Conservation (phyloP, 305 asterid genomes). For the Withania somnifera region DNA sequence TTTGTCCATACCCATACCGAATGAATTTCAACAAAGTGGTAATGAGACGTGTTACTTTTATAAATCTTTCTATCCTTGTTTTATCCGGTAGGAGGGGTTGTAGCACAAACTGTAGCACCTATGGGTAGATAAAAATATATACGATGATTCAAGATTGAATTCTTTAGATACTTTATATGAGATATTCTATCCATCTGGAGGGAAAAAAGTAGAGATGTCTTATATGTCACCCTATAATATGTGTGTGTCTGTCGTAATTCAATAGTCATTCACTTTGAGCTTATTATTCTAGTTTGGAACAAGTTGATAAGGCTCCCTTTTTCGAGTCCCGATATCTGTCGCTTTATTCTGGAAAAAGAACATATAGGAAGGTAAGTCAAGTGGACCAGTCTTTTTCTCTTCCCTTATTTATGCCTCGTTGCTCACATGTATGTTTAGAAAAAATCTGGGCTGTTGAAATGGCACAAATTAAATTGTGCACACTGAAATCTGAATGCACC, state of each 20-base stretch:
- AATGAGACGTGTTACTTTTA: too few relatives aligned
- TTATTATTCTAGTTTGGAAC: background rate
- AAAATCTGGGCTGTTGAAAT: background rate
- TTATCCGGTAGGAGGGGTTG: too few relatives aligned
- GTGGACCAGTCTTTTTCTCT: background rate
- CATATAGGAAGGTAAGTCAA: background rate
- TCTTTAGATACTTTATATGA: too few relatives aligned
- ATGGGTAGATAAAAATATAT: background rate
- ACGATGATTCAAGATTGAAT: background rate
- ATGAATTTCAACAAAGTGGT: too few relatives aligned
- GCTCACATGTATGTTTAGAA: background rate
- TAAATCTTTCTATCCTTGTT: too few relatives aligned
- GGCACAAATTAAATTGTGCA: background rate
- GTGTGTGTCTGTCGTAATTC: background rate
- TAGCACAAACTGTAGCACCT: too few relatives aligned
- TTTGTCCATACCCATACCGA: too few relatives aligned
- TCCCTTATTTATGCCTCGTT: background rate
- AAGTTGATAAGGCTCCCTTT: background rate
- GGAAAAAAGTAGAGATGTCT: background rate
- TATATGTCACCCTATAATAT: background rate
- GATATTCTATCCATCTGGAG: background rate
- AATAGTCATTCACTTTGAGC: background rate
- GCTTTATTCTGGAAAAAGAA: background rate
- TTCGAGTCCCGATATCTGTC: background rate
- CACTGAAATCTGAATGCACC: background rate